Conservation (phyloP, 2,329 filamentous ascomycete species). For the Ophiostoma tasmaniense region DNA sequence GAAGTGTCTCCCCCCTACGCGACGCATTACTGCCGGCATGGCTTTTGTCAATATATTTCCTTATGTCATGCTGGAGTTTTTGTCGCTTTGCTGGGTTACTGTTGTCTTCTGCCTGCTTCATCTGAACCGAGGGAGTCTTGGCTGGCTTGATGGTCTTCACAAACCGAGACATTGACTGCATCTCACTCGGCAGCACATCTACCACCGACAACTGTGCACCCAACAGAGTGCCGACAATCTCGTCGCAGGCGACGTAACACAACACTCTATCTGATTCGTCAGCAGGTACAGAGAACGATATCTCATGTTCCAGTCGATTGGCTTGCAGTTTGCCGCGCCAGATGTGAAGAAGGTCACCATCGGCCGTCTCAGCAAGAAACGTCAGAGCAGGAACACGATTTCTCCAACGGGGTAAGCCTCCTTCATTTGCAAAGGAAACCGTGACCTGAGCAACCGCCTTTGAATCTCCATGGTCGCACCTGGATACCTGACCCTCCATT, state of each 20-base stretch:
- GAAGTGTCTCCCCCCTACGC: background rate
- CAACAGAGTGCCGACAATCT: constrained; percentile 58
- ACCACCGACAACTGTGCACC: constrained; percentile 20
- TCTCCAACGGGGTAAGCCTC: constrained; percentile 51
- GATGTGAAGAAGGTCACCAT: constrained; percentile 62
- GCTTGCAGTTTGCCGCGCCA: constrained; percentile 53
- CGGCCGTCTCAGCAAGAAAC: constrained; percentile 59
- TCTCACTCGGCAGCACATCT: background rate
- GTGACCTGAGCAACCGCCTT: constrained; percentile 40
- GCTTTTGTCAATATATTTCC: background rate
- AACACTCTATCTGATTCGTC: constrained; percentile 48
- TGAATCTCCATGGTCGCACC: constrained; percentile 28
- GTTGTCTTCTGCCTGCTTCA: background rate
- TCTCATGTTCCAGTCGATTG: constrained; percentile 39
- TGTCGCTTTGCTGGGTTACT: background rate
- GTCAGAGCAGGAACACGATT: constrained; percentile 60
- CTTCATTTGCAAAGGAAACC: constrained; percentile 64
- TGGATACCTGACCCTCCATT: constrained; percentile 28
- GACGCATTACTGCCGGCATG: background rate
- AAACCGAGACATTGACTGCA: no score
- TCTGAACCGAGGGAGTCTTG: background rate
- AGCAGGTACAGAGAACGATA: constrained; percentile 52
- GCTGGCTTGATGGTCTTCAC: background rate
- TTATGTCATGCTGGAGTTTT: background rate
- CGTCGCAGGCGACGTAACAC: constrained; percentile 73